These are phyloP conservation scores for Pseudodiploospora longispora DNA, from an alignment of 2,329 filamentous ascomycete genomes.

Conservation along the genomic window DNA sequence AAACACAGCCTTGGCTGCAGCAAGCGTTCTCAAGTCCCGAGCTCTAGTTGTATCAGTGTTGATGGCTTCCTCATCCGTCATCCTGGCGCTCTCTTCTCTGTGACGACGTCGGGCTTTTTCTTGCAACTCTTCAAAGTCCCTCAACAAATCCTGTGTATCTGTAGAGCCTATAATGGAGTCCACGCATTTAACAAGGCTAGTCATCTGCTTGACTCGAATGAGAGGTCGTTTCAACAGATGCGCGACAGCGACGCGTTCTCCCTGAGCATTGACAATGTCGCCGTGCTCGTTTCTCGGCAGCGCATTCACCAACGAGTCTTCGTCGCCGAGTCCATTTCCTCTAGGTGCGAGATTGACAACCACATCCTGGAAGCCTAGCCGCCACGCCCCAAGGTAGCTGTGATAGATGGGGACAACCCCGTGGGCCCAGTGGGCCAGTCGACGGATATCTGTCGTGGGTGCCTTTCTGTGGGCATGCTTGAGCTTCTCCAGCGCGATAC, in stretches of 20 bases:
- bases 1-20: slow-evolving; percentile 57
- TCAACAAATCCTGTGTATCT: slow-evolving; percentile 31
- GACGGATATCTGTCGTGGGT: slow-evolving; percentile 62
- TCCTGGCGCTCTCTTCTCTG: slow-evolving; percentile 60
- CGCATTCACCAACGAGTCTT: slow-evolving; percentile 51
- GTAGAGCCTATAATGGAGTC: slow-evolving; percentile 46
- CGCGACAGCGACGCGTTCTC: slow-evolving; percentile 88
- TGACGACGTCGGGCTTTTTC: slow-evolving; percentile 62
- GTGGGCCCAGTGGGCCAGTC: slow-evolving; percentile 74
- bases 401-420: slow-evolving; percentile 70
- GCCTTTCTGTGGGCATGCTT: slow-evolving; percentile 73
- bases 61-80: slow-evolving; percentile 75
- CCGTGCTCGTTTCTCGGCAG: slow-evolving; percentile 56
- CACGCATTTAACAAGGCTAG: slow-evolving; percentile 70
- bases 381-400: slow-evolving; percentile 82
- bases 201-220: slow-evolving; percentile 78
- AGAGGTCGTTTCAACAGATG: slow-evolving; percentile 86
- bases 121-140: slow-evolving; percentile 62
- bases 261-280: slow-evolving; percentile 62
- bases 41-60: slow-evolving; percentile 74
- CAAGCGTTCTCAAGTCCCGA: slow-evolving; percentile 70
- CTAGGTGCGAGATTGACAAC: slow-evolving; percentile 84
- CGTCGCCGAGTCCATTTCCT: slow-evolving; percentile 42
- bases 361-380: slow-evolving; percentile 87
- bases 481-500: slow-evolving; percentile 76